Conservation (phyloP, 2,329 filamentous ascomycete species). For the Madurella fahalii region DNA sequence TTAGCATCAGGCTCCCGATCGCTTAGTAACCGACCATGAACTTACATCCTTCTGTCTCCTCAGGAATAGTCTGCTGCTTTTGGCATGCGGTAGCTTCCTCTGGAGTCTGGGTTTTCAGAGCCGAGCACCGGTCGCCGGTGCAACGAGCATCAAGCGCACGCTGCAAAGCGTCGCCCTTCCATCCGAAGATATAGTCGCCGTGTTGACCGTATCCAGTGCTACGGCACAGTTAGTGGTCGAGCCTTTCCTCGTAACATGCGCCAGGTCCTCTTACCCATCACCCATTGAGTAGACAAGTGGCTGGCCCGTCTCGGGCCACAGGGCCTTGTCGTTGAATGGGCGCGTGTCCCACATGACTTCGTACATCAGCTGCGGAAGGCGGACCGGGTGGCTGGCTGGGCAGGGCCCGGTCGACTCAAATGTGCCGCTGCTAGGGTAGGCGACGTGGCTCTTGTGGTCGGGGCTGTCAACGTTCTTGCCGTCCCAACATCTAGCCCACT, state of each 20-base stretch:
- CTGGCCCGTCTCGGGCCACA: constrained; percentile 25
- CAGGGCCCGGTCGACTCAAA: constrained; percentile 33
- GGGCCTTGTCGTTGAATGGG: constrained; percentile 32
- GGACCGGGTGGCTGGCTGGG: constrained; percentile 39
- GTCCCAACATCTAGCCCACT: constrained; percentile 45
- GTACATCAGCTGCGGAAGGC: constrained; percentile 42
- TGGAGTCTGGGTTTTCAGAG: constrained; percentile 22
- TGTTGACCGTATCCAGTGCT: constrained; percentile 23
- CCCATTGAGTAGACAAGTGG: constrained; percentile 29
- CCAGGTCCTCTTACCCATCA: constrained; percentile 20
- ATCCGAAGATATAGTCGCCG: constrained; percentile 26
- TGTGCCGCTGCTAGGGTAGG: constrained; percentile 40
- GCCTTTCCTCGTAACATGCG: not conserved
- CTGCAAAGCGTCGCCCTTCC: constrained; percentile 27
- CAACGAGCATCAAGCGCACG: constrained; percentile 26
- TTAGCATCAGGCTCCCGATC: not conserved
- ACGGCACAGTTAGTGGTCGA: not conserved
- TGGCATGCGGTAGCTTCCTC: constrained; percentile 22
- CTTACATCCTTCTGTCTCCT: constrained; percentile 27
- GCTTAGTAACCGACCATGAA: not conserved
- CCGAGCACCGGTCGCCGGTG: constrained; percentile 21
- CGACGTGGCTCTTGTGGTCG: constrained; percentile 41
- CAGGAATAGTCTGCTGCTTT: constrained; percentile 22
- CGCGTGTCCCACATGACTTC: constrained; percentile 43
- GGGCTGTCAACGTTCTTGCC: constrained; percentile 46